A percentile compares a stretch with the other conserved stretches of the same genome.
phyloP scores from a whole-genome alignment of 495 filamentous ascomycete genomes.

The Trichoderma erinaceum region DNA sequence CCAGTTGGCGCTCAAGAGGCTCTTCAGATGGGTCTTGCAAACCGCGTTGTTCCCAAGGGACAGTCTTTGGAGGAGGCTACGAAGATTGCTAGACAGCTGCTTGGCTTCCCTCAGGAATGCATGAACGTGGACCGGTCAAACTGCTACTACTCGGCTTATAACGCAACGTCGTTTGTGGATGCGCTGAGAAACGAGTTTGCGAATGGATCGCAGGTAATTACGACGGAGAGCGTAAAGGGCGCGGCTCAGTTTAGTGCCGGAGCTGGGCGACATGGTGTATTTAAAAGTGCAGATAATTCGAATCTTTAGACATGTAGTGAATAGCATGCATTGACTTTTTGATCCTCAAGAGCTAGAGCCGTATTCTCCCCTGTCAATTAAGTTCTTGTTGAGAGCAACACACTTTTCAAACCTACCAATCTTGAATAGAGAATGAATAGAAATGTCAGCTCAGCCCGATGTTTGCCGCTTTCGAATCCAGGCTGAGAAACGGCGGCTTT shows the following conservation, averaged over 20 bases:
- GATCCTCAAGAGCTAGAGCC: no score
- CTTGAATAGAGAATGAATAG: no score
- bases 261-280: conserved; percentile 38
- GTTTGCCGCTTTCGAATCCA: no score
- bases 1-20: conserved; percentile 40
- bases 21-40: conserved; percentile 43
- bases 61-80: conserved; percentile 39
- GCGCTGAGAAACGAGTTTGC: conserved; percentile 39
- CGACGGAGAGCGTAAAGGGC: conserved; percentile 35
- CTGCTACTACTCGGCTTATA: conserved; percentile 39
- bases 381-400: no score
- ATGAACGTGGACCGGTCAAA: conserved; percentile 29
- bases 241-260: conserved; percentile 39
- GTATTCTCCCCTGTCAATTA: no score
- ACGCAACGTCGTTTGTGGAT: conserved; percentile 38
- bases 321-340: neutral
- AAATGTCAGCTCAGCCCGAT: no score
- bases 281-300: conserved; percentile 18
- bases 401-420: neutral
- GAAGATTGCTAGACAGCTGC: conserved; percentile 35
- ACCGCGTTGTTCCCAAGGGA: conserved; percentile 42
- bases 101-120: conserved; percentile 41
- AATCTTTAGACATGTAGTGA: neutral
- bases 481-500: no score
- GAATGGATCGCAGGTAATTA: conserved; percentile 33